Percentiles rank a stretch among this genome's conserved stretches.
These are phyloP conservation scores for Erythrobasidium hasegawianum DNA, from an alignment of 1,284 basidiomycete genomes.

Conservation along the genomic window DNA sequence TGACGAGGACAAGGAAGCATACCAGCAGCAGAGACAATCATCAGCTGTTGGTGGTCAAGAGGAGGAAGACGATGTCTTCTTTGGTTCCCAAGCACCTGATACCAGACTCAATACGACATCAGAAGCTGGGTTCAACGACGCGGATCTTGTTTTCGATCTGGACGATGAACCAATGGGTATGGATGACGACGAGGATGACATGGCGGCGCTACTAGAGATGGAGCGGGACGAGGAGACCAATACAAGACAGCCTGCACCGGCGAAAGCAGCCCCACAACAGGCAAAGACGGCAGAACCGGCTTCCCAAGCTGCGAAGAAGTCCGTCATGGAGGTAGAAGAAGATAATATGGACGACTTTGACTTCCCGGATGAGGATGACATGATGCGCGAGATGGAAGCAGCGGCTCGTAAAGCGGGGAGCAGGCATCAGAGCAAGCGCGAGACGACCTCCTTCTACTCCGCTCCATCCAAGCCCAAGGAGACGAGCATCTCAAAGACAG, in stretches of 20 bases:
- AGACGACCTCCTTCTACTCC: slow-evolving; percentile 19
- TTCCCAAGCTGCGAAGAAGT: background rate
- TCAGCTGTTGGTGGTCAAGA: background rate
- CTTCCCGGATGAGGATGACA: slow-evolving; percentile 36
- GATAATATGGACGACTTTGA: slow-evolving; percentile 30
- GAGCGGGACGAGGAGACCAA: slow-evolving; percentile 7
- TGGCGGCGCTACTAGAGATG: slow-evolving; percentile 23
- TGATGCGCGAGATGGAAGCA: slow-evolving; percentile 33
- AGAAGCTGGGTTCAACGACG: slow-evolving; percentile 32
- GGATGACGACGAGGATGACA: slow-evolving; percentile 24
- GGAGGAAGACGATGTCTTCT: background rate
- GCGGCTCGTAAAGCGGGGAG: background rate
- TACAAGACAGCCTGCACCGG: background rate
- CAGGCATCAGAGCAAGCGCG: background rate
- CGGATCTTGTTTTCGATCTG: slow-evolving; percentile 22
- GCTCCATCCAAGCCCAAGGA: background rate
- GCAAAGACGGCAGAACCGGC: too few species aligned
- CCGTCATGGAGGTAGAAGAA: slow-evolving; percentile 2
- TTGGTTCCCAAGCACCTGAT: background rate
- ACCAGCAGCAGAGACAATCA: background rate
- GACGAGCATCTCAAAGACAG: background rate
- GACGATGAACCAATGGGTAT: slow-evolving; percentile 27
- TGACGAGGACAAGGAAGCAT: slow-evolving; percentile 2
- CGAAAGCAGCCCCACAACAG: background rate
- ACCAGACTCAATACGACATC: slow-evolving; percentile 2